Conservation (phyloP, 148 eudicot species). For the Nepenthes mirabilis region DNA sequence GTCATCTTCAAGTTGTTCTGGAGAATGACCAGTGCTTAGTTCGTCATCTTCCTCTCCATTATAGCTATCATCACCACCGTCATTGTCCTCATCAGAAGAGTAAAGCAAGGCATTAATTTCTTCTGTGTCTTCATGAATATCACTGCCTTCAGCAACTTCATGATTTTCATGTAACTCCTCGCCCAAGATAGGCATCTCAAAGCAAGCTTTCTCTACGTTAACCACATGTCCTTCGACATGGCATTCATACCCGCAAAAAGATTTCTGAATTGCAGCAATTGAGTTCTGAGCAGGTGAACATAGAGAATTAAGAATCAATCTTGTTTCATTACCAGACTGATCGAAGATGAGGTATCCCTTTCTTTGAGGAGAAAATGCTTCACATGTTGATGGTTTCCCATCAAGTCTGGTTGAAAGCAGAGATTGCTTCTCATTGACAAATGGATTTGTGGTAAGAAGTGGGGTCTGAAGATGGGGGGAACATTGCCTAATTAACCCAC, state of each 20-base stretch:
- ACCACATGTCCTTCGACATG: constrained; percentile 1
- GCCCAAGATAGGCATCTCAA: constrained; percentile 12
- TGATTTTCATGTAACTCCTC: constrained; percentile 39
- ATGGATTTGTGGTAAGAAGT: constrained; percentile 9
- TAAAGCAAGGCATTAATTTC: constrained; percentile 67
- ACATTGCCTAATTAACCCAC: constrained; percentile 9
- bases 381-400: constrained; percentile 16
- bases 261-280: constrained; percentile 5
- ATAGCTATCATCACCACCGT: constrained; percentile 11
- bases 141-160: constrained; percentile 26
- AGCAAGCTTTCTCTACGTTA: constrained; percentile 12
- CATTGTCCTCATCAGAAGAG: constrained; percentile 34
- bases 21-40: constrained; percentile 52
- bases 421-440: constrained; percentile 12
- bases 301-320: constrained; percentile 31
- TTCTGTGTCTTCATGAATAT: constrained; percentile 58
- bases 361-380: constrained; percentile 13
- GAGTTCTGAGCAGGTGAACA: constrained; percentile 21
- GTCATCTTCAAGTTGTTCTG: constrained; percentile 18
- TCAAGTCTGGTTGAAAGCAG: constrained; percentile 9
- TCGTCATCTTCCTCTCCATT: constrained; percentile 37
- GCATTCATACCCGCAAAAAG: constrained; percentile 7
- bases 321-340: constrained; percentile 37
- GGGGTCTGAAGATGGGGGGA: constrained; percentile 14
- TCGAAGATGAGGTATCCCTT: constrained; percentile 54